Percentiles rank a stretch among this genome's conserved stretches.
Conservation (phyloP, 768 basidiomycete species). For the Heimioporus sp. region DNA sequence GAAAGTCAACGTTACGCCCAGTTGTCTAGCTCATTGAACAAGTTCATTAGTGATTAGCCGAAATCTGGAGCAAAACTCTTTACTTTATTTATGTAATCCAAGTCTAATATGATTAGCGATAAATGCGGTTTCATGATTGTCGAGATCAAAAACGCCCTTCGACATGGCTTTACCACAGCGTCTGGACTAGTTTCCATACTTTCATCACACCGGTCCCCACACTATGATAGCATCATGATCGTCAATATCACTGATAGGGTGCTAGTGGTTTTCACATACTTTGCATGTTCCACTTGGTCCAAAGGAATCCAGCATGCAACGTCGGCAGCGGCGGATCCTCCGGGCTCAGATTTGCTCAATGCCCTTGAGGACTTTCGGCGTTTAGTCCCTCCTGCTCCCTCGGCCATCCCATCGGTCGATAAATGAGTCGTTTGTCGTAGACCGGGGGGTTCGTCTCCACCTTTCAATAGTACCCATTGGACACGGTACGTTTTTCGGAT, state of each 20-base stretch:
- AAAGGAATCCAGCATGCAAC: slow-evolving; percentile 50
- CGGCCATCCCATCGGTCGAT: slow-evolving; percentile 9
- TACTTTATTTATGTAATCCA: too few relatives aligned
- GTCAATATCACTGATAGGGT: neutral
- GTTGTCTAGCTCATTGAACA: too few relatives aligned
- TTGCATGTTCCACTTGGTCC: slow-evolving; percentile 53
- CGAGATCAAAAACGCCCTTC: neutral
- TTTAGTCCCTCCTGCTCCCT: slow-evolving; percentile 9
- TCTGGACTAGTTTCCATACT: slow-evolving; percentile 61
- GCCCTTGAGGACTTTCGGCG: slow-evolving; percentile 8
- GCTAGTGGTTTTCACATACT: slow-evolving; percentile 45
- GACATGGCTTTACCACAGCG: slow-evolving; percentile 16
- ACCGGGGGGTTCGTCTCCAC: slow-evolving; percentile 49
- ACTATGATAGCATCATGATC: slow-evolving; percentile 34
- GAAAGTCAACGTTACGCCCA: too few relatives aligned
- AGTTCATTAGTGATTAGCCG: too few relatives aligned
- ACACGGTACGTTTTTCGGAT: slow-evolving; percentile 82
- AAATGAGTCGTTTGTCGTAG: slow-evolving; percentile 4
- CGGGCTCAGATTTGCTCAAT: slow-evolving; percentile 13
- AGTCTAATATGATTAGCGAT: neutral
- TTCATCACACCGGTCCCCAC: slow-evolving; percentile 75
- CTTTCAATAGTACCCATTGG: slow-evolving; percentile 67
- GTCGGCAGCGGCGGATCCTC: slow-evolving; percentile 3
- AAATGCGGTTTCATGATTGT: neutral
- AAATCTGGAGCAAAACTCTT: too few relatives aligned